phyloP scores from a whole-genome alignment of 495 filamentous ascomycete species.

The Aspergillus sclerotioniger region DNA sequence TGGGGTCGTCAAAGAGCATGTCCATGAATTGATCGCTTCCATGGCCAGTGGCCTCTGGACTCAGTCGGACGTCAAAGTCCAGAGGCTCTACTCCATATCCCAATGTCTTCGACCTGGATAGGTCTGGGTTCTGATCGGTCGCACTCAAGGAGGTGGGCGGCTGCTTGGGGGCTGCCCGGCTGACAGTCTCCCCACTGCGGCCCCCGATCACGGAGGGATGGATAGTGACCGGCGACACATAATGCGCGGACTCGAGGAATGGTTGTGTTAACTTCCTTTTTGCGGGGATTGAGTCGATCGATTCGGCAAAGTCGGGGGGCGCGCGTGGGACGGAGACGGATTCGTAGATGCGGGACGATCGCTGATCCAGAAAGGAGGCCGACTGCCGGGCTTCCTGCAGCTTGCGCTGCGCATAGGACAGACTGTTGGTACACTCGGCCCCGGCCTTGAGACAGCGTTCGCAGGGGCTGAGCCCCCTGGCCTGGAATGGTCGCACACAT shows the following conservation, averaged over 20 bases:
- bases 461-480: background rate
- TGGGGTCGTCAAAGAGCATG: background rate
- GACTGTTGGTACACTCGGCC: background rate
- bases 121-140: background rate
- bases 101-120: background rate
- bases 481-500: background rate
- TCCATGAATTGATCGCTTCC: background rate
- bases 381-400: background rate
- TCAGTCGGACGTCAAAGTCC: background rate
- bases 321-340: background rate
- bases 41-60: background rate
- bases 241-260: background rate
- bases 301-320: background rate
- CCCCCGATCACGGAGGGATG: background rate
- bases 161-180: too few relatives aligned
- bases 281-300: background rate
- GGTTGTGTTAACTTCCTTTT: background rate
- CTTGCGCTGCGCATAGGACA: background rate
- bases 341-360: background rate
- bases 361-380: background rate
- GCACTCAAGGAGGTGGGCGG: background rate
- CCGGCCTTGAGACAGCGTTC: background rate
- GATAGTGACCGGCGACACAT: too few relatives aligned
- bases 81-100: background rate
- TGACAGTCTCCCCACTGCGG: too few relatives aligned